Percentiles rank a stretch among this genome's conserved stretches.
Evolutionary conservation across 2,329 filamentous ascomycete species (phyloP).

Genomic region (Parastagonospora avenae): DNA sequence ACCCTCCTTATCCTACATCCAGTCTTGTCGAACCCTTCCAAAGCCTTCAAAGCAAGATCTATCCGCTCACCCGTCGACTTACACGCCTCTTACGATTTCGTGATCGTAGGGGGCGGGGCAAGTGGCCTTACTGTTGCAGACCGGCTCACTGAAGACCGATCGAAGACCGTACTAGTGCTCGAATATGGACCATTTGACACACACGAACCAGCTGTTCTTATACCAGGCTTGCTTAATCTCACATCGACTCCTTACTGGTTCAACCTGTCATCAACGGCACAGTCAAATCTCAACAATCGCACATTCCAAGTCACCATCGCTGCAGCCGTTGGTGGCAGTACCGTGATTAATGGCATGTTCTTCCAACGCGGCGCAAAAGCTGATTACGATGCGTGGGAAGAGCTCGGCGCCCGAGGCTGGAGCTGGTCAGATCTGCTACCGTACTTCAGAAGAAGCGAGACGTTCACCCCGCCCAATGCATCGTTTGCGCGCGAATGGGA

Average conservation of each 20-base stretch:
- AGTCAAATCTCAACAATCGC: conserved; percentile 21
- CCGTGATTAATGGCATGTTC: conserved; percentile 41
- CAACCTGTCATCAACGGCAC: conserved; percentile 11
- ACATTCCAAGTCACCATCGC: conserved; percentile 17
- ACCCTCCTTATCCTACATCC: too few species aligned
- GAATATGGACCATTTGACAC: conserved; percentile 16
- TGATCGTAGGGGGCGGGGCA: conserved; percentile 31
- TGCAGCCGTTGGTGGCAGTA: conserved; percentile 40
- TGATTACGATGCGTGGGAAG: conserved; percentile 58
- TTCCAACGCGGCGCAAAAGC: conserved; percentile 37
- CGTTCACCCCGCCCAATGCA: conserved; percentile 11
- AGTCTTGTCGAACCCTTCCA: too few species aligned
- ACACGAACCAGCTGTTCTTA: background rate
- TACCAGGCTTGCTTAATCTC: background rate
- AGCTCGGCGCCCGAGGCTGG: conserved; percentile 63
- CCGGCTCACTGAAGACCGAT: conserved; percentile 20
- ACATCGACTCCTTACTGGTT: conserved; percentile 1
- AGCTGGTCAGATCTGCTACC: conserved; percentile 55
- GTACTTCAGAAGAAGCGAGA: conserved; percentile 36
- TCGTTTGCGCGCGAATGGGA: conserved; percentile 17
- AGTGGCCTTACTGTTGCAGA: conserved; percentile 26
- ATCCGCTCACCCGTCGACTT: background rate
- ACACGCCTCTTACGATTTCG: conserved; percentile 23
- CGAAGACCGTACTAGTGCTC: conserved; percentile 21
- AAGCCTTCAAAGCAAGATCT: background rate